These are phyloP conservation scores for Sarcodon aspratus DNA, from an alignment of 768 basidiomycete species.

Conservation along the genomic window DNA sequence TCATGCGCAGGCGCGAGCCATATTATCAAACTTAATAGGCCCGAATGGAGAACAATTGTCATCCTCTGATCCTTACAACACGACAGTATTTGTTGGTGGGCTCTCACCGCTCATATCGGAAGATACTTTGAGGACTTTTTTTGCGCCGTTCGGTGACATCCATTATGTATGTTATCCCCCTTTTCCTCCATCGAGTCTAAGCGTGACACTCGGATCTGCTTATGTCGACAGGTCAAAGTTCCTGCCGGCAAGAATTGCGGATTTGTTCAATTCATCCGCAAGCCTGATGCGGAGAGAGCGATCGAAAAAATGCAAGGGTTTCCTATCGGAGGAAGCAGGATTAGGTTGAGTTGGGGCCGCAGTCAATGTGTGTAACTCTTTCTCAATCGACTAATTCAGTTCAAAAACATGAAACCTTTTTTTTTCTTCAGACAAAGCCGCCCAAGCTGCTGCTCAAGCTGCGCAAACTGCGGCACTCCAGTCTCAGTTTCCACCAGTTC, in stretches of 20 bases:
- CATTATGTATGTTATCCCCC: slow-evolving; percentile 56
- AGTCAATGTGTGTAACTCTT: slow-evolving; percentile 62
- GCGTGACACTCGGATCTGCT: neutral
- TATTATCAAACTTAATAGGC: slow-evolving; percentile 77
- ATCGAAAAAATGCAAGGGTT: slow-evolving; percentile 98
- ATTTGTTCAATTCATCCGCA: slow-evolving; percentile 90
- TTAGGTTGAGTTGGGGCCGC: slow-evolving; percentile 87
- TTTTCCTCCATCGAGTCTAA: neutral
- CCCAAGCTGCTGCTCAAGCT: slow-evolving; percentile 75
- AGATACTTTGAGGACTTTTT: slow-evolving; percentile 85
- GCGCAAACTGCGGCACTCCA: slow-evolving; percentile 66
- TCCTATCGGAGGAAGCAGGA: slow-evolving; percentile 84
- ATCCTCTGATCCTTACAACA: slow-evolving; percentile 91
- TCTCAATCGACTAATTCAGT: neutral
- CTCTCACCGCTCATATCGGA: slow-evolving; percentile 82
- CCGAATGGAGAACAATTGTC: slow-evolving; percentile 82
- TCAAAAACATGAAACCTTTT: neutral
- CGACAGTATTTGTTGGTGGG: slow-evolving; percentile 91
- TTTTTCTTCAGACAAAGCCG: slow-evolving; percentile 64
- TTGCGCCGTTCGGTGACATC: slow-evolving; percentile 84
- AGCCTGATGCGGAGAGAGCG: slow-evolving; percentile 83
- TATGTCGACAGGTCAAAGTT: slow-evolving; percentile 68
- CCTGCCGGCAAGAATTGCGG: slow-evolving; percentile 93
- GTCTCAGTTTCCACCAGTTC: slow-evolving; percentile 14
- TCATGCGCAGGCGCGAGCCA: slow-evolving; percentile 73